Base-by-base conservation (phyloP, 768 basidiomycete species). In the Mycena polygramma region DNA sequence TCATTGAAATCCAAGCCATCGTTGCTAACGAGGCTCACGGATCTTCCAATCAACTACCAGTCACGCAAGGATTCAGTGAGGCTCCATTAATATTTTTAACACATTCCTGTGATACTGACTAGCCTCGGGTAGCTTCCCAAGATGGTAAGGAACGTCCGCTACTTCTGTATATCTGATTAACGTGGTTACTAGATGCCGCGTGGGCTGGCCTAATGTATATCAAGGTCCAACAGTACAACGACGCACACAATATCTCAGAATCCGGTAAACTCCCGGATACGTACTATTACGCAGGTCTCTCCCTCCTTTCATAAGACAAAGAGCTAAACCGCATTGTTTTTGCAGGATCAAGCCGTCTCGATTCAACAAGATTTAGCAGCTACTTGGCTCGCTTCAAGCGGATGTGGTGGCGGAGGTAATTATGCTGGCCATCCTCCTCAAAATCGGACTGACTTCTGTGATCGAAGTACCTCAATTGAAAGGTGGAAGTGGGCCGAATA, bases 151-250 rank as follows among this genome's bases (percentile, higher is more conserved):
- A 20, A 46, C 58, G 24, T 59, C 46, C 26, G 26, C 26, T 30
- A 24, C 26, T 35, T 30, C 30, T 59, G 15, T 43, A 26, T 59
- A 26, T 46, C 30, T 30, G 26, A 46, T 30, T 45, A 10, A 26
- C 43, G 43, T 46, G 35, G 43, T 46, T 30, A 19, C 24, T 20
- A 59, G 63, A 64, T 26, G 63, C 63, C 20, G 63, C 63, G 14
- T 64, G 63, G 63, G 63, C 63, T 14, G 63, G 63, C 19, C 41
- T 64, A 9, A 41, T 64, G 37, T 64, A 64, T 51, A 11, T 64
- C 52, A 64, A 64, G 26, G 63, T 64, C 43, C 63, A 64, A 35
- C 63, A 64, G 53, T 64, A 64, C n/a, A 55, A 64, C 39, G 63
- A 64, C 63, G 53, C 52, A 8, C 63, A 64, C 24, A 24, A 39